These are phyloP conservation scores for Xylariaceae sp. DNA, from an alignment of 2,329 filamentous ascomycete genomes.

Conservation along the genomic window DNA sequence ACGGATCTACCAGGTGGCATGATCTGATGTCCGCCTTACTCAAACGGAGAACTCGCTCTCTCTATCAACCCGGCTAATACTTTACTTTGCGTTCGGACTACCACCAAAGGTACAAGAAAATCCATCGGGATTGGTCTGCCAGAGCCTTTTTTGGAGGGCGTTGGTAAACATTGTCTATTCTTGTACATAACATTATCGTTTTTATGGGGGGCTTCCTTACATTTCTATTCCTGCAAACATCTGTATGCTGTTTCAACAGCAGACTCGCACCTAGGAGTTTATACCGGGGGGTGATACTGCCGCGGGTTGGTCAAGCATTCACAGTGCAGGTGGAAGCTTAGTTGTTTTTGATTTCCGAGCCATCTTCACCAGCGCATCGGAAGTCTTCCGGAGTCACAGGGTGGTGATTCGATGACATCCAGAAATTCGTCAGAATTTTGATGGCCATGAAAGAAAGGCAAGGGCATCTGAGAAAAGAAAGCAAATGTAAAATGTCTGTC, in stretches of 20 bases:
- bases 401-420: background rate
- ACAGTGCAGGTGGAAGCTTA: slow-evolving; percentile 12
- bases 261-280: slow-evolving; percentile 27
- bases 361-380: background rate
- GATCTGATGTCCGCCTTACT: slow-evolving; percentile 34
- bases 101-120: background rate
- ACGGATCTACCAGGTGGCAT: slow-evolving; percentile 40
- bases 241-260: slow-evolving; percentile 19
- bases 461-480: slow-evolving; percentile 8
- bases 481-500: background rate
- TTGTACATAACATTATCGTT: slow-evolving; percentile 19
- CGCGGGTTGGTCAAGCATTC: slow-evolving; percentile 15
- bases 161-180: slow-evolving; percentile 19
- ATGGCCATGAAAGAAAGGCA: background rate
- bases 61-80: too few relatives aligned
- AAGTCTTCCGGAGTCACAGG: too few relatives aligned
- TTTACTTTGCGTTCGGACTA: background rate
- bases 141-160: background rate
- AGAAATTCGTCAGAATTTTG: slow-evolving; percentile 1
- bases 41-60: background rate
- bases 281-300: slow-evolving; percentile 18
- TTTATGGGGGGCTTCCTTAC: slow-evolving; percentile 5
- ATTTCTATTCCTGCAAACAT: slow-evolving; percentile 12
- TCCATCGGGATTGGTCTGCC: background rate
- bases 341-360: background rate